A percentile compares a stretch with the other conserved stretches of the same genome.
phyloP scores from a whole-genome alignment of 2,329 filamentous ascomycete species.

The Cladophialophora bantiana region DNA sequence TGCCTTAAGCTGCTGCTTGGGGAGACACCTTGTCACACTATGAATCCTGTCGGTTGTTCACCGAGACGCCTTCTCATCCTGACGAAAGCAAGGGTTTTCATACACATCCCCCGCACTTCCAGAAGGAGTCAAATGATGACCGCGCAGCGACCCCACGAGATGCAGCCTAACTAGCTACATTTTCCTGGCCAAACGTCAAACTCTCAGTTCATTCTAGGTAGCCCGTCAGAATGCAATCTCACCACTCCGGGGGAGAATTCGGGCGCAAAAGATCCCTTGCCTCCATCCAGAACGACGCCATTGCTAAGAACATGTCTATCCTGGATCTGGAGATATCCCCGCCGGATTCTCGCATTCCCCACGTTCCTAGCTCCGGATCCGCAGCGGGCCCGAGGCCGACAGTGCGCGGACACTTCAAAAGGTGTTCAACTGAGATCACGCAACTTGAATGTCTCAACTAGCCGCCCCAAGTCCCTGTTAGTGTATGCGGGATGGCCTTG shows the following conservation, averaged over 20 bases:
- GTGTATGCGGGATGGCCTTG: neutral
- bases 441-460: neutral
- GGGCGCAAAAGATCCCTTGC: neutral
- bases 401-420: neutral
- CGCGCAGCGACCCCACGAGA: neutral
- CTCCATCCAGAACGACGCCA: neutral
- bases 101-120: neutral
- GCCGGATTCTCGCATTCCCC: neutral
- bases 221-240: neutral
- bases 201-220: neutral
- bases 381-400: neutral
- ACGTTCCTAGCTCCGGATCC: conserved; percentile 1
- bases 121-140: neutral
- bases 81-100: neutral
- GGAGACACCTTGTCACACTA: neutral
- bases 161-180: neutral
- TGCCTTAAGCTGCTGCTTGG: neutral
- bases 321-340: conserved; percentile 2
- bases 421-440: neutral
- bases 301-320: neutral
- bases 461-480: neutral
- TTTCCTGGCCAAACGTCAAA: neutral
- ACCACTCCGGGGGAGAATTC: neutral
- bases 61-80: neutral
- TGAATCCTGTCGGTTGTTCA: neutral